Base-by-base conservation (phyloP, 768 basidiomycete genomes). In the Kondoa malvinella region DNA sequence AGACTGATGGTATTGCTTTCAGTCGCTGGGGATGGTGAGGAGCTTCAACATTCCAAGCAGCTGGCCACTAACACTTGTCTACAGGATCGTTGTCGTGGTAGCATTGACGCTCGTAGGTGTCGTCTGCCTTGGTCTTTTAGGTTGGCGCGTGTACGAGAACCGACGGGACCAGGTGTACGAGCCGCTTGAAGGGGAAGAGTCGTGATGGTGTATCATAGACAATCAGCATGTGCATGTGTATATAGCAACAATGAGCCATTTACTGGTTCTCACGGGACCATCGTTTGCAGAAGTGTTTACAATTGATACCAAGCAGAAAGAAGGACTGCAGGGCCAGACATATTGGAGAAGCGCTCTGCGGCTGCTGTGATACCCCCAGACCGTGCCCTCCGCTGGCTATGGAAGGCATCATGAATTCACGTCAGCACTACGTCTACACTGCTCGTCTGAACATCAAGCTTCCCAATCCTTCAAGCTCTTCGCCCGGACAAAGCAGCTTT, bases 11-110 rank as follows among this genome's bases (percentile, higher is more conserved):
- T 21, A 8, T 8, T 8, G 8, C 8, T 50, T 50, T 8, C 21
- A 27, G 30, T 32, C 61, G 61, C 21, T 63, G 61, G 61, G 61
- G 61, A 27, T 63, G 61, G 61, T 50, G n/a, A n/a, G n/a, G n/a
- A 50, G 40, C 12, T 50, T 50, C 8, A 8, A 8, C 12, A 50
- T 8, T 50, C 40, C 8, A 8, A 8, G 40, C 40, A 8, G 40
- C 8, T 50, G n/a, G 40, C 40, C 40, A 50, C 21, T 50, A 50
- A 8, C 40, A 50, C 40, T 50, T 50, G 40, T 21, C 40, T 21
- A 8, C 8, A 50, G 40, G 40, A 63, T 63, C 30, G 61, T 63
- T 3, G 61, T 63, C 61, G 30, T 32, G 61, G 61, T 32, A 3
- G 30, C 33, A 16, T 30, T 63, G 27, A 26, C 29, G 29, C 17